Base-by-base conservation (phyloP, 2,329 filamentous ascomycete species). In the Aschersonia sp. region DNA sequence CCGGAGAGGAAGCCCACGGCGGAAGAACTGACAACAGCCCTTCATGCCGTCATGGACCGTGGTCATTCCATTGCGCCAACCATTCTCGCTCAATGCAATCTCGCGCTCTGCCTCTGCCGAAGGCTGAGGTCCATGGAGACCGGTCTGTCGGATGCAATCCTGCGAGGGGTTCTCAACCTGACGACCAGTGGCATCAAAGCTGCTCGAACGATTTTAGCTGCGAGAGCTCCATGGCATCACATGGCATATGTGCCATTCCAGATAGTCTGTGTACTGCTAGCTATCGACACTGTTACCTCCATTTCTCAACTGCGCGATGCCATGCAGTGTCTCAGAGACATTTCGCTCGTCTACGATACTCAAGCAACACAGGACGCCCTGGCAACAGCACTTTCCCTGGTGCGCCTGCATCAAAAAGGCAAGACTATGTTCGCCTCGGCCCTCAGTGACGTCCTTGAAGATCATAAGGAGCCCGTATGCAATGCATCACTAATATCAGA, bases 161-260 rank as follows among this genome's bases (percentile, higher is more conserved):
- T 71, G 2, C 71, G 73, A 10, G 64, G 65, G 5, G 66, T 78
- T 9, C 65, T 78, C 3, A 59, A 59, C 0, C 61, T 78, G 3
- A 65, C 68, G 0, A 62, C 65, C 3, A 60, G 58, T 29, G 73
- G 69, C 0, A 65, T 78, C 7, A 61, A 64, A 29, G 71, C 72
- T 0, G 72, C 75, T 0, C 64, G 67, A 5, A 58, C 58, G 5
- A 69, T 78, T 55, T 61, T 73, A 0, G 61, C 65, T 2, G 58
- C 60, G 7, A 62, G 64, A 9, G 63, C 65, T 3, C 75, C 75
- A 0, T 80, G 76, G 76, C 77, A 79, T 53, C 75, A 80, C 49
- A 69, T 75, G 44, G 74, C 73, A 31, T 78, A 80, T 45, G 72
- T 79, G 0, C 76, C 76, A 0, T 80, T 80, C 51, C 76, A 79